These are phyloP conservation scores for Smittium culicis DNA, from an alignment of 371 early-diverging fungal species.

Conservation along the genomic window DNA sequence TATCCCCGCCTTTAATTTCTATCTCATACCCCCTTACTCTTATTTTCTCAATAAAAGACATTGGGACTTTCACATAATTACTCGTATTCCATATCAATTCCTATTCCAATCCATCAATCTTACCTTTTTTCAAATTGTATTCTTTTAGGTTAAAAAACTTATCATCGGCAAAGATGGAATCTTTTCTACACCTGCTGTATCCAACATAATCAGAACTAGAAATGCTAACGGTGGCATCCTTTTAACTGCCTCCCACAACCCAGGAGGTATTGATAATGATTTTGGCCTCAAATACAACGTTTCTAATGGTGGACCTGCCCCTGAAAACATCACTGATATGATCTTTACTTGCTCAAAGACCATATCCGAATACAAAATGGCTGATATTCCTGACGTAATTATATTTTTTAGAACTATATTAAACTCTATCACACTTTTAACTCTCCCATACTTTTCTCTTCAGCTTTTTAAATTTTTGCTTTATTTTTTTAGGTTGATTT, in stretches of 20 bases:
- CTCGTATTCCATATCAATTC: too few relatives aligned
- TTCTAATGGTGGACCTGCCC: conserved; percentile 92
- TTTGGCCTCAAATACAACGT: conserved; percentile 97
- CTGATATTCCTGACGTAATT: conserved; percentile 31
- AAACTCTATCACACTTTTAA: too few relatives aligned
- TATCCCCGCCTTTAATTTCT: too few relatives aligned
- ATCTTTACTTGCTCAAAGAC: conserved; percentile 68
- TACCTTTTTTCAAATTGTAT: too few relatives aligned
- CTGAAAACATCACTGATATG: conserved; percentile 79
- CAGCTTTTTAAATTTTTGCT: conserved; percentile 2
- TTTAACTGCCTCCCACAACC: conserved; percentile 94
- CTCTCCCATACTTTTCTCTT: too few relatives aligned
- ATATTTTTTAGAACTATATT: too few relatives aligned
- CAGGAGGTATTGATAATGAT: conserved; percentile 93
- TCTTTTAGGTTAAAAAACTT: conserved; percentile 39
- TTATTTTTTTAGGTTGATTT: conserved; percentile 47
- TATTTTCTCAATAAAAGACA: too few relatives aligned
- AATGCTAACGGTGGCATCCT: conserved; percentile 87
- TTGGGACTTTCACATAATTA: too few relatives aligned
- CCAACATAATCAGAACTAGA: conserved; percentile 77
- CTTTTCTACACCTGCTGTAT: conserved; percentile 92
- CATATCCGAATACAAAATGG: conserved; percentile 48
- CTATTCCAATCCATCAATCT: too few relatives aligned
- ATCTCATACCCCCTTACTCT: too few relatives aligned
- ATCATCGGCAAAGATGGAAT: conserved; percentile 88